Base-by-base conservation (phyloP, 345 rosid species). In the Conringia planisiliqua region DNA sequence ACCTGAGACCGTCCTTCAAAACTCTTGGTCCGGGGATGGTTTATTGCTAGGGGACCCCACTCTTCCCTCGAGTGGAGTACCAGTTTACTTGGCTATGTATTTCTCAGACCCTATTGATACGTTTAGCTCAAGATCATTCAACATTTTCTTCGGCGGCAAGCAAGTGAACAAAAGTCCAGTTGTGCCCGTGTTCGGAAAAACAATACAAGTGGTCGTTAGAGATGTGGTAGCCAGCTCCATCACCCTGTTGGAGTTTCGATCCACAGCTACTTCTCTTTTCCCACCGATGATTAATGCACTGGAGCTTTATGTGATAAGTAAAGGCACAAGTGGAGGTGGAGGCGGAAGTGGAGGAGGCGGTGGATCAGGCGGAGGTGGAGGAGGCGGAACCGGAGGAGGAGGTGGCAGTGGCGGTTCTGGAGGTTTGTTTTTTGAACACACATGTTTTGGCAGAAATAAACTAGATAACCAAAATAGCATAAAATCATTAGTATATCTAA, bases 51-150 rank as follows among this genome's bases (percentile, higher is more conserved):
- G 3, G 3, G 66, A 55, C 27, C 16, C 50, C 3, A 22, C 72
- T 65, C 78, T 74, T 65, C 78, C 71, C 3, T 32, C 32, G 0
- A 1, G 0, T 4, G 78, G 66, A 56, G 71, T 73, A 32, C 43
- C 78, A 2, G 30, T 65, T 56, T 73, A 73, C 65, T 55, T 73
- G 71, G 71, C 78, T 22, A 56, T 73, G 71, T 73, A 73, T 73
- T 73, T 73, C 66, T 73, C 78, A 0, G 78, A 73, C 1, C 78
- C 71, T n/a, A n/a, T n/a, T n/a, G n/a, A n/a, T n/a, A n/a, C n/a
- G n/a, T n/a, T n/a, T n/a, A n/a, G n/a, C n/a, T n/a, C n/a, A n/a
- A n/a, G n/a, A n/a, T 74, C 78, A 0, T 74, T 74, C 61, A 74
- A 74, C 60, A 38, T 74, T 36, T 66, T 74, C 0, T 47, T 17